Percentiles rank a stretch among this genome's conserved stretches.
These are phyloP conservation scores for Samsoniella hepiali DNA, from an alignment of 2,329 filamentous ascomycete species.

Conservation along the genomic window DNA sequence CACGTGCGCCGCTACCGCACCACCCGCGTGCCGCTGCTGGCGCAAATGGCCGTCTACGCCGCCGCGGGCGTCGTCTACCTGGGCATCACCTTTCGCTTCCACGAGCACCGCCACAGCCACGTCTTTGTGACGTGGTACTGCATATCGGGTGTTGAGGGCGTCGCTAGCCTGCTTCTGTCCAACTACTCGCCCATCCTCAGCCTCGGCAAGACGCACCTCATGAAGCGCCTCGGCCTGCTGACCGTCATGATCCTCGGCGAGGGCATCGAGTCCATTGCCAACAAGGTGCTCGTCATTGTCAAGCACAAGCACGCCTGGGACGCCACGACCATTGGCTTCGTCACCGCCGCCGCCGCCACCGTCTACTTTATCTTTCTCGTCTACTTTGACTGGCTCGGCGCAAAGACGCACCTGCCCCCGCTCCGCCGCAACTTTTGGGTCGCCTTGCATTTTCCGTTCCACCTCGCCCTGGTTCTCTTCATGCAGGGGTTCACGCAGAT, in stretches of 20 bases:
- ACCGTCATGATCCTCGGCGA: slow-evolving; percentile 66
- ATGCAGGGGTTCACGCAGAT: slow-evolving; percentile 61
- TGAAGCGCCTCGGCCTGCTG: slow-evolving; percentile 60
- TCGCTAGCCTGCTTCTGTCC: slow-evolving; percentile 51
- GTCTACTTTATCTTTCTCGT: slow-evolving; percentile 47
- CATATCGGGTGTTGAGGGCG: slow-evolving; percentile 50
- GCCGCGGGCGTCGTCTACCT: slow-evolving; percentile 38
- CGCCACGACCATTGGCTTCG: slow-evolving; percentile 37
- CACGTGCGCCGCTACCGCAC: slow-evolving; percentile 41
- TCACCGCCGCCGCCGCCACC: slow-evolving; percentile 38
- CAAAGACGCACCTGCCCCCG: slow-evolving; percentile 50
- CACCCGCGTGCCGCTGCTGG: slow-evolving; percentile 33
- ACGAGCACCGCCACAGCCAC: slow-evolving; percentile 29
- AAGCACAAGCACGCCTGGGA: slow-evolving; percentile 41
- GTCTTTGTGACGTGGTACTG: slow-evolving; percentile 50
- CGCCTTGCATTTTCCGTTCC: slow-evolving; percentile 58
- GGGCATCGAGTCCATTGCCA: slow-evolving; percentile 57
- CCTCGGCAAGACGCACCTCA: slow-evolving; percentile 60
- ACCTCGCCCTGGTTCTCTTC: slow-evolving; percentile 60
- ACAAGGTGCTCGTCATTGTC: slow-evolving; percentile 50
- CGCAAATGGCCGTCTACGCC: slow-evolving; percentile 37
- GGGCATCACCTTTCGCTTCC: slow-evolving; percentile 40
- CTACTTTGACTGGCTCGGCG: slow-evolving; percentile 62
- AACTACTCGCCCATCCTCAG: slow-evolving; percentile 54
- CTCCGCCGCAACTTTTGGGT: slow-evolving; percentile 59